Evolutionary conservation across 2,329 filamentous ascomycete species (phyloP), one percentile per base, ranked within the genome.

Genomic region (Tolypocladium ovalisporum): DNA sequence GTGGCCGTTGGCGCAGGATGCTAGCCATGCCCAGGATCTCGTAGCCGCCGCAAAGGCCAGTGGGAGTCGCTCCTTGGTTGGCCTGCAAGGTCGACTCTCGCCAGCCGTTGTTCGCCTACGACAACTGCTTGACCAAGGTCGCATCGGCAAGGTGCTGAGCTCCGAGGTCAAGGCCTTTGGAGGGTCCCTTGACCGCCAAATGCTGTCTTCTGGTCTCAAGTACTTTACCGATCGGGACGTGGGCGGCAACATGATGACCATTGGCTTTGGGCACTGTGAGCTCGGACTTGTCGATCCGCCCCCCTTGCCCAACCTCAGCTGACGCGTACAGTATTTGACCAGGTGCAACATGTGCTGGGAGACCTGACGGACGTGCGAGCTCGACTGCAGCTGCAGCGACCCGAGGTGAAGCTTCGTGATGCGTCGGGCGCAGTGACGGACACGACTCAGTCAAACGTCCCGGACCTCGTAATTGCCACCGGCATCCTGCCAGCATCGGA

Each of bases 1-100:
- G 68, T 86, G 82, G 79, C 83, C 81, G 7, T 69, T 85, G 0
- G 79, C 78, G 0, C 67, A 76, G 17, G 74, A 78, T 56, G 65
- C 68, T 0, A 57, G 63, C 2, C 68, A 74, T 1, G 78, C 75
- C 0, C 62, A 64, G 19, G 75, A 78, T 49, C 66, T 85, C 57
- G 69, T 68, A 0, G 64, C 64, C 0, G 58, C 72, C 1, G 75
- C 71, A 29, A 76, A 73, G 2, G 66, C 81, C 27, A 49, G 44
- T 19, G 27, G 27, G 8, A 49, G 44, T 19, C 44, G 44, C 44
- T 49, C 44, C 44, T n/a, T 49, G 4, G 73, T 84, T 0, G 80
- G 79, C 0, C 58, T 83, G 2, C 82, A 85, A 62, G 79, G 78
- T 0, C 70, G 75, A 0, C 62, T 78, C 9, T 67, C 76, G 0